Conservation (phyloP, 768 basidiomycete species). For the Pisolithus tinctorius region DNA sequence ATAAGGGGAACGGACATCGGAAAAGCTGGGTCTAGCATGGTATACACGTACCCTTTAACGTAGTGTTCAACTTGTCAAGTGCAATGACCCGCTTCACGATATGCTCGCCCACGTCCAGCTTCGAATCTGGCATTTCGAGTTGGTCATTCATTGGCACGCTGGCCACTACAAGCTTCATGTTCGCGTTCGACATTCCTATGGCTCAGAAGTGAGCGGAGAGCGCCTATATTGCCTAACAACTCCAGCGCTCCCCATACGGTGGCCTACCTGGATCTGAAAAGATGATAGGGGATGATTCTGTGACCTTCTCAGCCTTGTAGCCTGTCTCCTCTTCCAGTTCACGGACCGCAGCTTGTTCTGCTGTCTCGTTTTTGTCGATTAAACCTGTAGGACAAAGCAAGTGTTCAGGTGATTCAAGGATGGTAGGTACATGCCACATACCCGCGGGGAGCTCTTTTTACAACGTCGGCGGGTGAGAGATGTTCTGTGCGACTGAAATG, state of each 20-base stretch:
- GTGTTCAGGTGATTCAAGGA: neutral
- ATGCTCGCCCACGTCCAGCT: slow-evolving; percentile 82
- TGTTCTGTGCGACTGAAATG: neutral
- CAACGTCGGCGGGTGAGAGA: neutral
- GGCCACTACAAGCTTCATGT: slow-evolving; percentile 81
- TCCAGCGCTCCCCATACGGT: neutral
- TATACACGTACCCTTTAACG: slow-evolving; percentile 57
- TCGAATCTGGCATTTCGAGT: slow-evolving; percentile 62
- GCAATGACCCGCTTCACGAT: slow-evolving; percentile 71
- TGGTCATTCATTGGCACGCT: slow-evolving; percentile 59
- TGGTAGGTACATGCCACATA: slow-evolving; percentile 22
- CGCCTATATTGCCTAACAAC: neutral
- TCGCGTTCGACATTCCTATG: slow-evolving; percentile 88
- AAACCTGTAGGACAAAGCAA: slow-evolving; percentile 42
- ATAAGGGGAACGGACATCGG: neutral
- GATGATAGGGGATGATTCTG: slow-evolving; percentile 55
- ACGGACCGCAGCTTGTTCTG: slow-evolving; percentile 74
- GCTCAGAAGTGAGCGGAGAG: neutral
- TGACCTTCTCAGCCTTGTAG: slow-evolving; percentile 55
- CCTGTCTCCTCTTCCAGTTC: slow-evolving; percentile 95
- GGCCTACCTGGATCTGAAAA: slow-evolving; percentile 64
- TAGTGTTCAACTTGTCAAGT: slow-evolving; percentile 51
- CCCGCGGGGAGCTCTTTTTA: slow-evolving; percentile 51
- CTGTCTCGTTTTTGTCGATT: slow-evolving; percentile 73
- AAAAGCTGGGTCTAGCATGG: neutral